Base-by-base conservation (phyloP, 2,329 filamentous ascomycete genomes). In the Beauveria sp. region DNA sequence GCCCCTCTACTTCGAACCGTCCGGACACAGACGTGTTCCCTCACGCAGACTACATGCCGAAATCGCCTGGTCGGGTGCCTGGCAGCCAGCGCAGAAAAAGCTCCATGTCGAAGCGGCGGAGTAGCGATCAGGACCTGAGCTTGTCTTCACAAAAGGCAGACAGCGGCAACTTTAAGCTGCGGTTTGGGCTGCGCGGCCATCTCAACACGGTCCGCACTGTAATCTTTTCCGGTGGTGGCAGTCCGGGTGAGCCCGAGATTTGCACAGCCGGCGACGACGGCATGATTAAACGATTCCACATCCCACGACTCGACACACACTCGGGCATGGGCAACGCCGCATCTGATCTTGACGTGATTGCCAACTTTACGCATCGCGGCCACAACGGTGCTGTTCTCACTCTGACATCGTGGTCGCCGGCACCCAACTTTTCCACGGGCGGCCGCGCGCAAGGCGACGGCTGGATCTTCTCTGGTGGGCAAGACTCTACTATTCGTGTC, bases 381-480 rank as follows among this genome's bases (percentile, higher is more conserved):
- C 95, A 99, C 71, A 84, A 88, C n/a, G 93, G 95, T 3, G 86
- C 92, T 2, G 93, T 99, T 2, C 89, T 96, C 46, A 91, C 86
- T 49, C 78, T 99, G 28, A 88, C 93, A 0, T 89, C 93, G 3
- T 97, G 91, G 81, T 92, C 91, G 2, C 88, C 91, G 2, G 88
- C 91, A 2, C 90, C 90, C 28, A 95, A 90, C 70, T 96, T 97
- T 72, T 89, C 91, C 8, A 96, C 91, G 20, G 91, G 93, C 42
- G 92, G 93, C 7, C 86, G 93, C 65, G 91, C 90, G 8, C 86
- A 89, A 68, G 93, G 93, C 38, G 95, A 98, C 68, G 95, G 95
- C 31, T 99, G 95, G 95, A 93, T 99, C 66, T 99, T 99, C 75
- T 98, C 93, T 5, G 95, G 95, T 64, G 95, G 95, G 4, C 92